A percentile compares a stretch with the other conserved stretches of the same genome.
Evolutionary conservation across 148 eudicot species (phyloP).

Genomic region (Fagopyrum tataricum): DNA sequence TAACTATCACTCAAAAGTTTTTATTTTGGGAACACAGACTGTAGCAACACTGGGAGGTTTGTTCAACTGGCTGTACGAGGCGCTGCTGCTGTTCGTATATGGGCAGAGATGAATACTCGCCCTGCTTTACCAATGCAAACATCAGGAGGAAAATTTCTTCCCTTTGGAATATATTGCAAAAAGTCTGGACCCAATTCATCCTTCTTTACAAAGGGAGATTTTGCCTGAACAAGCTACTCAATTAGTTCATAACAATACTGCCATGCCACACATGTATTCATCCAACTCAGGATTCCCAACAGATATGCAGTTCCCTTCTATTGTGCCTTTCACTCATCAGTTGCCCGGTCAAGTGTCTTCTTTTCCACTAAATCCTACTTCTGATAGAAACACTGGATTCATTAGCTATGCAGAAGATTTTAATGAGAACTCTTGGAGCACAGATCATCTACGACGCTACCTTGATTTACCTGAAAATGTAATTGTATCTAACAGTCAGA

Average conservation of each 20-base stretch:
- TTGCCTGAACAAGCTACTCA: background rate
- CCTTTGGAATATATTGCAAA: conserved; percentile 4
- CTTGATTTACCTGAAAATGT: background rate
- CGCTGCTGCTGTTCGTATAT: background rate
- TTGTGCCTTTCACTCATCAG: background rate
- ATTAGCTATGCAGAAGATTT: background rate
- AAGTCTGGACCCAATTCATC: background rate
- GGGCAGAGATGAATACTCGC: conserved; percentile 33
- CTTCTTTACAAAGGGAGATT: background rate
- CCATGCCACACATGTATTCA: background rate
- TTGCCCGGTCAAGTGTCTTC: background rate
- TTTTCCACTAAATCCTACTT: background rate
- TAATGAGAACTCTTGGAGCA: background rate
- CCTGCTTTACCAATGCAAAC: conserved; percentile 37
- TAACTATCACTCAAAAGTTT: background rate
- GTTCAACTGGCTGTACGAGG: background rate
- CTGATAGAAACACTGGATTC: background rate
- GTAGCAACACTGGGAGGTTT: too few species aligned
- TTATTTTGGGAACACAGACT: background rate
- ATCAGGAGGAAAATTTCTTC: conserved; percentile 29
- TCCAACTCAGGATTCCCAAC: background rate
- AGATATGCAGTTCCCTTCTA: conserved; percentile 4
- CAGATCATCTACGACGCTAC: conserved; percentile 2
- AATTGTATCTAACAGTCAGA: background rate
- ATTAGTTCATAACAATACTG: background rate